Base-by-base conservation (phyloP, 129 eudicot genomes). In the Artemisia tridentata region DNA sequence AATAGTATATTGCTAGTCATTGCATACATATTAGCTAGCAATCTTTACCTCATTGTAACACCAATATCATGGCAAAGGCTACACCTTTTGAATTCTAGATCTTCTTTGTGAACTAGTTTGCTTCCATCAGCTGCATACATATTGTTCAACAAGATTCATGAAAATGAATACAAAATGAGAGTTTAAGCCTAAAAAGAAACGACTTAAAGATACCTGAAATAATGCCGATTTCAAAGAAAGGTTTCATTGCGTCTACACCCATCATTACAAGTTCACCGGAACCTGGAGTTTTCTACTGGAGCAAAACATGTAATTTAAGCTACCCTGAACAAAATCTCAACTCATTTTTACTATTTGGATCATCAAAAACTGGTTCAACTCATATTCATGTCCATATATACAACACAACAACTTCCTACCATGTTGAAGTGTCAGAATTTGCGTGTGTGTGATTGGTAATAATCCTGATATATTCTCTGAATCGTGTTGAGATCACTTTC, bases 61-160 rank as follows among this genome's bases (percentile, higher is more conserved):
- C 96, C 92, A 4, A 89, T 73, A 48, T 86, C 96, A 84, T 89
- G 96, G 77, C 85, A 67, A 78, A 89, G 83, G 78, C 81, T 80
- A 62, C 90, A 84, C 73, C 96, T 75, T 47, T 64, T 16, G 48
- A 84, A 73, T 17, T 78, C 53, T 51, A 89, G 69, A 75, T 89
- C 93, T 55, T 74, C 88, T 78, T 69, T 89, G 62, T 89, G 93
- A 78, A 86, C 72, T 57, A 89, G 23, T 77, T 80, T 82, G 54
- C 54, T 71, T 52, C 86, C 90, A 62, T 82, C 88, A 43, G 81
- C 96, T 89, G 75, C 47, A 66, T 21, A 43, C 11, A 61, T 7
- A 56, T 59, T 19, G 21, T 65, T 19, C 23, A 21, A 13, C 11
- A 48, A 31, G 47, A 3, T n/a, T 25, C n/a, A 4, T 11, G 16